Percentiles rank a stretch among this genome's conserved stretches.
phyloP scores from a whole-genome alignment of 73 alveolate genomes.

The Effrenium voratum region DNA sequence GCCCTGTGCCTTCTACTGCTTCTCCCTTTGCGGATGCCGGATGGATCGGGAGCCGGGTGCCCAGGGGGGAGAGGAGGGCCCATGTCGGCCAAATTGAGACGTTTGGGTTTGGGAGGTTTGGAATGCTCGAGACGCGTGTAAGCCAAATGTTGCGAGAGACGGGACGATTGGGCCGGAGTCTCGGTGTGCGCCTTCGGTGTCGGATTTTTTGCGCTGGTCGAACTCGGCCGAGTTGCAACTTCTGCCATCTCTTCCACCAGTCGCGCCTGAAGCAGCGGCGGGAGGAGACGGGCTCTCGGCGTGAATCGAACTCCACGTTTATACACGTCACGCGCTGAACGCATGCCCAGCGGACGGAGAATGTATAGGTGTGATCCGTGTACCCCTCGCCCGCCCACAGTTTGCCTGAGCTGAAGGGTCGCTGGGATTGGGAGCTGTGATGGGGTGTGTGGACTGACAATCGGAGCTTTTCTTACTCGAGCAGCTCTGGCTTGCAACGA shows the following conservation, averaged over 20 bases:
- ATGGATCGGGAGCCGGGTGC: constrained; percentile 71
- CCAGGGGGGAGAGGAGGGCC: not conserved
- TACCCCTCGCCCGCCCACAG: not conserved
- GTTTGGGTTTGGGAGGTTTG: too few relatives aligned
- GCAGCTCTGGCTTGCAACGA: too few relatives aligned
- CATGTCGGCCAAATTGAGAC: too few relatives aligned
- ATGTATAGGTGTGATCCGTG: not conserved
- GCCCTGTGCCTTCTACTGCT: constrained; percentile 93
- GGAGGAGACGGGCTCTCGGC: constrained; percentile 30
- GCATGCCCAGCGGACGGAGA: too few relatives aligned
- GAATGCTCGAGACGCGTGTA: too few relatives aligned
- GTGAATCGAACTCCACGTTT: not conserved
- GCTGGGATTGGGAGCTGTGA: too few relatives aligned
- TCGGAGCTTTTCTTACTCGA: too few relatives aligned
- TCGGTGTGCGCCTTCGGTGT: not conserved
- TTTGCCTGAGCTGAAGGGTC: not conserved
- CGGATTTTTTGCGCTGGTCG: not conserved
- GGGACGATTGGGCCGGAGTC: too few relatives aligned
- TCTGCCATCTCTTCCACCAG: constrained; percentile 93
- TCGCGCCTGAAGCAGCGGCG: constrained; percentile 90
- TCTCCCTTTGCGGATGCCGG: constrained; percentile 83
- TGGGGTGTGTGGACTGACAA: too few relatives aligned
- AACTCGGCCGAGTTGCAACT: constrained; percentile 57
- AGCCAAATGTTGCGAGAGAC: too few relatives aligned
- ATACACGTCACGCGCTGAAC: too few relatives aligned